phyloP scores from a whole-genome alignment of 176 grass and related monocot species.

The Oryza glaberrima region DNA sequence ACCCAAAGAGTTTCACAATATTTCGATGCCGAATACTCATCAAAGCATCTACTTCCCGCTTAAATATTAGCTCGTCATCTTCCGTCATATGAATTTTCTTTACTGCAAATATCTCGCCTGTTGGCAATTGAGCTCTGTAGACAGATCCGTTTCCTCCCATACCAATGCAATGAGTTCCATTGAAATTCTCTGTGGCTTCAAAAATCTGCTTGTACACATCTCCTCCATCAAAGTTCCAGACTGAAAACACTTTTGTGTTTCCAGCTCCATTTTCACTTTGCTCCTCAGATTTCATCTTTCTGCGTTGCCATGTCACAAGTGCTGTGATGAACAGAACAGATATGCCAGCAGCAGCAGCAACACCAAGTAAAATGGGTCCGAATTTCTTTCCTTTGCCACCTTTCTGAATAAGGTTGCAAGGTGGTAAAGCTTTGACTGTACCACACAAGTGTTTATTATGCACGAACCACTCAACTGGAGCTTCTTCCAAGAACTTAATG shows the following conservation, averaged over 20 bases:
- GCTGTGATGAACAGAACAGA: not conserved
- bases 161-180: not conserved
- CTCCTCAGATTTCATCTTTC: not conserved
- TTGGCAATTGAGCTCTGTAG: not conserved
- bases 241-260: not conserved
- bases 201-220: not conserved
- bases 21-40: not conserved
- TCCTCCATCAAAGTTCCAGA: constrained; percentile 15
- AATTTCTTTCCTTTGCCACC: not conserved
- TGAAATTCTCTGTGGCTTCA: not conserved
- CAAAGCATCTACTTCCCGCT: not conserved
- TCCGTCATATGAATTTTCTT: not conserved
- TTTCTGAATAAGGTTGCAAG: not conserved
- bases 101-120: constrained; percentile 18
- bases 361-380: not conserved
- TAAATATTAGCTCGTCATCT: not conserved
- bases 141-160: not conserved
- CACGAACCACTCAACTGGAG: not conserved
- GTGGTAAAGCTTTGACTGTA: not conserved
- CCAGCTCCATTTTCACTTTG: not conserved
- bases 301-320: not conserved
- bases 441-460: not conserved
- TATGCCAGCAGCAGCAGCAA: not conserved
- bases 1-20: constrained; percentile 4
- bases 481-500: not conserved